Base-by-base conservation (phyloP, 306 rosid genomes). In the Hylodesmum podocarpum region DNA sequence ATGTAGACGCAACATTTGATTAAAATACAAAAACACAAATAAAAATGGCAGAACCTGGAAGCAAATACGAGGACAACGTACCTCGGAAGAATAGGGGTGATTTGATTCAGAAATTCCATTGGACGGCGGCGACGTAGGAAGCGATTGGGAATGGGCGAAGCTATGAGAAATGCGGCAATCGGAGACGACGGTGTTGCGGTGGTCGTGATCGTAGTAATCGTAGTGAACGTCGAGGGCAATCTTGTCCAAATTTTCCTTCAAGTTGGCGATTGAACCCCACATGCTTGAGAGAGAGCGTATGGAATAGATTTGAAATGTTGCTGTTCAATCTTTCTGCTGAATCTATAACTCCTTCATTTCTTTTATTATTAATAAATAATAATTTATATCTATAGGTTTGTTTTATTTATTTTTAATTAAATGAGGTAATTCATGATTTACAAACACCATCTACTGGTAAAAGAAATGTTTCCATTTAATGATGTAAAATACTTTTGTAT, bases 221-320 rank as follows among this genome's bases (percentile, higher is more conserved):
- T 84, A 57, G 84, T 91, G 98, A 39, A 94, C 98, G 59, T 91
- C 97, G 64, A 87, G 96, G 1, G 96, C 96, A 67, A 94, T 94
- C 86, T 88, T 88, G 79, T 91, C 87, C 81, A 94, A 81, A 59
- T 91, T 94, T 86, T 94, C 98, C 50, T 94, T 94, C 72, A 94
- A 72, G 82, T 91, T 91, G 33, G 97, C 92, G 73, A 91, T 91
- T 70, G 97, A 79, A 79, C 85, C 82, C 96, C 97, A 91, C 98
- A 93, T 91, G 76, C 25, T 82, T 84, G 81, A 61, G n/a, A 71
- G 4, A 37, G 65, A 4, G 62, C 36, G 5, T 18, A 11, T 5
- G 68, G 51, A 73, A 62, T 59, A 64, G 66, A 73, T 41, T 65
- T 53, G 70, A 66, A 65, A 66, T 37, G 80, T 9, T 64, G 59